Percentiles rank a stretch among this genome's conserved stretches.
phyloP scores from a whole-genome alignment of 768 basidiomycete genomes.

The Solioccasus polychromus region DNA sequence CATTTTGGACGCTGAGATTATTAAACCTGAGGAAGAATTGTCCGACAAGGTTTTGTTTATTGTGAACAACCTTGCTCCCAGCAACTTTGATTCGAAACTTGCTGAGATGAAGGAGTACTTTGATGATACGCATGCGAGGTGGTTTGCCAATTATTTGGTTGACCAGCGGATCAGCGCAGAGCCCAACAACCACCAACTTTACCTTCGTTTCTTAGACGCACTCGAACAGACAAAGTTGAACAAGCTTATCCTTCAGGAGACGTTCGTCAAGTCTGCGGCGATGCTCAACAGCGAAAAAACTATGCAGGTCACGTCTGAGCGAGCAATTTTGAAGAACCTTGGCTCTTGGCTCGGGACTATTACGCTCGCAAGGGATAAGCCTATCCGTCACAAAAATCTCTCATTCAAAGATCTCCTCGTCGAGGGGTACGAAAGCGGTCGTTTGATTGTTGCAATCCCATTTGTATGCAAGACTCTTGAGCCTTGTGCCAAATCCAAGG shows the following conservation, averaged over 20 bases:
- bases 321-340: slow-evolving; percentile 87
- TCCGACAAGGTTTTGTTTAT: slow-evolving; percentile 97
- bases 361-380: slow-evolving; percentile 88
- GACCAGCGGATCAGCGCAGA: slow-evolving; percentile 94
- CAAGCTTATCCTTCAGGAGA: slow-evolving; percentile 89
- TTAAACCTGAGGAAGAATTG: slow-evolving; percentile 76
- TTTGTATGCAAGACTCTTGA: slow-evolving; percentile 98
- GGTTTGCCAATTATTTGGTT: slow-evolving; percentile 98
- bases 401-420: slow-evolving; percentile 97
- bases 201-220: slow-evolving; percentile 89
- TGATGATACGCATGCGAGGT: slow-evolving; percentile 78
- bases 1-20: slow-evolving; percentile 54
- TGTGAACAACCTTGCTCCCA: slow-evolving; percentile 94
- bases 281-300: slow-evolving; percentile 92
- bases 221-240: slow-evolving; percentile 65
- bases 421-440: slow-evolving; percentile 90
- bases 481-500: slow-evolving; percentile 82
- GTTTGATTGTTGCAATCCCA: slow-evolving; percentile 91
- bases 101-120: slow-evolving; percentile 84
- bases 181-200: slow-evolving; percentile 94
- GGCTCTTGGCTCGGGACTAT: slow-evolving; percentile 93
- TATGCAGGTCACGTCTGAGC: slow-evolving; percentile 79
- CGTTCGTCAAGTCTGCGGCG: slow-evolving; percentile 78
- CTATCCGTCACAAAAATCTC: slow-evolving; percentile 89
- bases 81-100: slow-evolving; percentile 87